A percentile compares a stretch with the other conserved stretches of the same genome.
Evolutionary conservation across 2,329 filamentous ascomycete genomes (phyloP).

Genomic region (Penicillium sp.): DNA sequence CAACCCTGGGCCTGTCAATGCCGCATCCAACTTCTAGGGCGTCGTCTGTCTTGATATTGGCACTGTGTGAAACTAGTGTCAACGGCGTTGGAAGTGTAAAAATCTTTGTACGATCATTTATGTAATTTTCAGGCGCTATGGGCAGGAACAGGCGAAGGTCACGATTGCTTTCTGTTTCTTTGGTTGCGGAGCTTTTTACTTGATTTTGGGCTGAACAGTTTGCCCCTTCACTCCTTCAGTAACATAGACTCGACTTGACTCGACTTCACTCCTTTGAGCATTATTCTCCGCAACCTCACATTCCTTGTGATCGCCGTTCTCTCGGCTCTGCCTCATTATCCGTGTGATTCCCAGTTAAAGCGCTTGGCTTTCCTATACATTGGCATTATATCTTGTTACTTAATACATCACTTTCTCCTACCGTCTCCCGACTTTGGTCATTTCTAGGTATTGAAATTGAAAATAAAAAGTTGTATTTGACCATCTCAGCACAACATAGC

Average conservation of each 20-base stretch:
- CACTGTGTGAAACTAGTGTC: neutral
- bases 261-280: constrained; percentile 16
- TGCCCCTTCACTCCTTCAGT: constrained; percentile 8
- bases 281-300: constrained; percentile 17
- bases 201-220: constrained; percentile 8
- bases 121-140: constrained; percentile 32
- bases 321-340: constrained; percentile 6
- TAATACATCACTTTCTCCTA: constrained; percentile 9
- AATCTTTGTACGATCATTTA: constrained; percentile 35
- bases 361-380: constrained; percentile 2
- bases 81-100: constrained; percentile 20
- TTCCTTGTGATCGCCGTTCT: constrained; percentile 13
- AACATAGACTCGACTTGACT: constrained; percentile 19
- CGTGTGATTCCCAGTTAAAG: constrained; percentile 21
- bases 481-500: neutral
- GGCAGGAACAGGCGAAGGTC: constrained; percentile 22
- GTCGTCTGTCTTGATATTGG: neutral
- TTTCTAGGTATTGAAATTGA: neutral
- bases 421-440: neutral
- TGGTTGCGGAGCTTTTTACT: constrained; percentile 16
- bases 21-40: constrained; percentile 47
- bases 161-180: constrained; percentile 20
- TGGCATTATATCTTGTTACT: constrained; percentile 14
- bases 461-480: neutral
- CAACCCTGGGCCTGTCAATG: constrained; percentile 47